Base-by-base conservation (phyloP, 2,329 filamentous ascomycete genomes). In the Pseudodiploospora longispora region DNA sequence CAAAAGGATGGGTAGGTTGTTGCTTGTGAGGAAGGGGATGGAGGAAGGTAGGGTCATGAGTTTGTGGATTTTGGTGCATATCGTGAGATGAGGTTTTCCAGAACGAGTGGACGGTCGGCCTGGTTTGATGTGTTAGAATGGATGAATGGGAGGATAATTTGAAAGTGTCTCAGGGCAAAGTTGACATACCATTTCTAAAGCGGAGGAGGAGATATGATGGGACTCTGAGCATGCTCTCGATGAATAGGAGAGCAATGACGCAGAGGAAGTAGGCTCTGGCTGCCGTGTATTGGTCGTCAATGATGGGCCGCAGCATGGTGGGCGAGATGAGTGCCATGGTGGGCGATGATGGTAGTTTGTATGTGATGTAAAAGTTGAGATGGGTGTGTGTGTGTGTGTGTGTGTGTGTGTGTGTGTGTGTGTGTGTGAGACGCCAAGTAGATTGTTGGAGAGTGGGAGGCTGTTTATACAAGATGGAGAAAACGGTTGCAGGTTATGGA, bases 171-270 rank as follows among this genome's bases (percentile, higher is more conserved):
- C n/a, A n/a, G n/a, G n/a, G n/a, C n/a, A n/a, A 40, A 12, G 27
- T 32, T 32, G 12, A 45, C 46, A 29, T 43, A 51, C 52, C 50
- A 39, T 37, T 40, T 40, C 40, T 43, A n/a, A 37, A 50, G 9
- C 44, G 33, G 27, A 38, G 28, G 10, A 43, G 28, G 12, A 51
- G 38, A 43, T 50, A 52, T 6, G 38, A 19, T 5, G 52, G 48
- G 9, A 52, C 33, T 30, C 40, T 32, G 12, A 49, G 38, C 7
- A 47, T 34, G 37, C 52, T 50, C 40, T 57, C 54, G 30, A 54
- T 19, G 27, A 55, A 44, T 3, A 56, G 35, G 19, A 55, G 32
- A 6, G 47, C 55, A 27, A 58, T 41, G 3, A 55, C 47, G 10
- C 43, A 47, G 32, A 41, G 44, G 40, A 51, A 54, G 6, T 52